phyloP scores from a whole-genome alignment of 805 yeast species.

The Candida quercuum region DNA sequence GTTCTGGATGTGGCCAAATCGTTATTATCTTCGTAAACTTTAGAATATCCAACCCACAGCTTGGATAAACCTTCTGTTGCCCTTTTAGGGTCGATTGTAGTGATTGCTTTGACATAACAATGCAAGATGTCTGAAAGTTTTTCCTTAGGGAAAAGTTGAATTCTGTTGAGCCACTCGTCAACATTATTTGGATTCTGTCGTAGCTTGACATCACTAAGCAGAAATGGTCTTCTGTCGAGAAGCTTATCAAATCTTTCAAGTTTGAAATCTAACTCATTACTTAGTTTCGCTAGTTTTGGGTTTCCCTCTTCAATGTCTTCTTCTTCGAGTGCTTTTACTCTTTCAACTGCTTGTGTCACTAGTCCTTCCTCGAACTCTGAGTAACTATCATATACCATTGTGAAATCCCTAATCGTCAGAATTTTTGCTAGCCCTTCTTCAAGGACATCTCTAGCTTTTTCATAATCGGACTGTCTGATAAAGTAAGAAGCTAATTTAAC shows the following conservation, averaged over 20 bases:
- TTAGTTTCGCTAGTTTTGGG: slow-evolving; percentile 10
- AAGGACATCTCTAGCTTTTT: slow-evolving; percentile 37
- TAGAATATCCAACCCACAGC: slow-evolving; percentile 70
- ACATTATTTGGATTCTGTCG: slow-evolving; percentile 58
- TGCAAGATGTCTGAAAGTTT: slow-evolving; percentile 40
- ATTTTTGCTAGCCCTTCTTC: slow-evolving; percentile 44
- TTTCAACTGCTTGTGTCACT: slow-evolving; percentile 21
- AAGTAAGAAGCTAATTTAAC: slow-evolving; percentile 44
- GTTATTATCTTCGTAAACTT: slow-evolving; percentile 48
- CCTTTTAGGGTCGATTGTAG: slow-evolving; percentile 56
- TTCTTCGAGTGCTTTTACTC: slow-evolving; percentile 5
- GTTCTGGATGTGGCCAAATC: slow-evolving; percentile 57
- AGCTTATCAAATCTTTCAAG: slow-evolving; percentile 48
- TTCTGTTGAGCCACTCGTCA: slow-evolving; percentile 64
- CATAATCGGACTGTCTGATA: slow-evolving; percentile 31
- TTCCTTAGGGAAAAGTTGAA: slow-evolving; percentile 36
- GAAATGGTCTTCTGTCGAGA: slow-evolving; percentile 48
- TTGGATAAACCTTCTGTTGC: slow-evolving; percentile 42
- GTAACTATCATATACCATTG: slow-evolving; percentile 56
- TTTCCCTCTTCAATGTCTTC: slow-evolving; percentile 16
- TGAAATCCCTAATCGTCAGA: slow-evolving; percentile 54
- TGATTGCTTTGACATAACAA: slow-evolving; percentile 61
- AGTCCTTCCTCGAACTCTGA: slow-evolving; percentile 53
- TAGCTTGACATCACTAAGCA: slow-evolving; percentile 62
- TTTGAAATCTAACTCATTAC: slow-evolving; percentile 36